A percentile compares a stretch with the other conserved stretches of the same genome.
These are phyloP conservation scores for Aureobasidium zeae DNA, from an alignment of 2,329 filamentous ascomycete species.

Conservation along the genomic window DNA sequence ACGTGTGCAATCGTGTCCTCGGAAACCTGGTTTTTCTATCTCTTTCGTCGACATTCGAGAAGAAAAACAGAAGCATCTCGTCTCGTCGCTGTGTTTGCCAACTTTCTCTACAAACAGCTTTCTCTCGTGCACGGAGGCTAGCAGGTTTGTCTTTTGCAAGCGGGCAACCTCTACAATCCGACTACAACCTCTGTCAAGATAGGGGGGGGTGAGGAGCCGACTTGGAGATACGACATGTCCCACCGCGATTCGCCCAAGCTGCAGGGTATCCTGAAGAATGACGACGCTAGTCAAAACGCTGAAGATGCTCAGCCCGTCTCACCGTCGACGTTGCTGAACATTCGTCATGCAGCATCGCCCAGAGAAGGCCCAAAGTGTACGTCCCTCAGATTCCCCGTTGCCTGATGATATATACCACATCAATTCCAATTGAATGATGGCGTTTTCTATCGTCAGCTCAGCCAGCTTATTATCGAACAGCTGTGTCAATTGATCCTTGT, in stretches of 20 bases:
- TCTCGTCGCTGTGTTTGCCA: too few species aligned
- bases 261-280: constrained; percentile 14
- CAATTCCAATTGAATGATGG: too few species aligned
- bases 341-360: constrained; percentile 1
- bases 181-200: too few species aligned
- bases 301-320: constrained; percentile 2
- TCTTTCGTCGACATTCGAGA: too few species aligned
- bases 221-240: neutral
- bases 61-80: too few species aligned
- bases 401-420: neutral
- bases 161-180: too few species aligned
- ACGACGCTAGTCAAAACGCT: neutral
- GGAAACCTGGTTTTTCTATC: too few species aligned
- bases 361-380: constrained; percentile 9
- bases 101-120: too few species aligned
- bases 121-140: too few species aligned
- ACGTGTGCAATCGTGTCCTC: too few species aligned
- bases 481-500: constrained; percentile 37
- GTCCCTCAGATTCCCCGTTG: neutral
- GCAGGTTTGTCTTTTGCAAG: too few species aligned
- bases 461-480: constrained; percentile 24
- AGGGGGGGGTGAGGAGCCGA: too few species aligned
- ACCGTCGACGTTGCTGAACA: constrained; percentile 6
- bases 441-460: neutral
- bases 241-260: constrained; percentile 15